phyloP scores from a whole-genome alignment of 164 flowering plant genomes.

The Taxillus chinensis region DNA sequence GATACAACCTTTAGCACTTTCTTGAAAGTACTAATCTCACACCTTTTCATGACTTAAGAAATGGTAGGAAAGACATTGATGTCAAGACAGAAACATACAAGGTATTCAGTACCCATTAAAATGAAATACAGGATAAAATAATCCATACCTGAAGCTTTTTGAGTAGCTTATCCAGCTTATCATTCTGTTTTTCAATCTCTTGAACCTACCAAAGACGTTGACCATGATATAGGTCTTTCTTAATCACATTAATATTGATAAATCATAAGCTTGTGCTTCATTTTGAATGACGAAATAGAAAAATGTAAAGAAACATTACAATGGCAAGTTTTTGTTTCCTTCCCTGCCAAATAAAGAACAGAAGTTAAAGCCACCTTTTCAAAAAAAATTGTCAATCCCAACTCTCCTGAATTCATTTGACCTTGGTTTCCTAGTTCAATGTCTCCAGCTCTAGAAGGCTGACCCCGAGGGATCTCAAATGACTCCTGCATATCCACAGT shows the following conservation, averaged over 20 bases:
- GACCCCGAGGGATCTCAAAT: conserved; percentile 42
- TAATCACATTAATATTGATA: not conserved
- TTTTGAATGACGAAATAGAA: not conserved
- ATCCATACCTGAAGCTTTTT: conserved; percentile 45
- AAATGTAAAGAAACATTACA: not conserved
- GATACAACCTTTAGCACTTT: too few species aligned
- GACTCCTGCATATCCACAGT: conserved; percentile 30
- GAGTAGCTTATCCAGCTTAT: conserved; percentile 38
- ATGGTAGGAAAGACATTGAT: too few species aligned
- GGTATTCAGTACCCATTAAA: too few species aligned
- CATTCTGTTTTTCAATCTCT: conserved; percentile 53
- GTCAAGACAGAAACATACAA: too few species aligned
- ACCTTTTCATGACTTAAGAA: too few species aligned
- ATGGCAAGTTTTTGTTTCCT: not conserved
- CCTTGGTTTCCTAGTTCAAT: conserved; percentile 31
- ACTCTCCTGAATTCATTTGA: conserved; percentile 29
- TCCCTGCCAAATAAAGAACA: not conserved
- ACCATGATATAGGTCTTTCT: not conserved
- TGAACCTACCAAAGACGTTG: conserved; percentile 33
- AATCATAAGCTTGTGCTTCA: not conserved
- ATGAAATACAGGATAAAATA: not conserved
- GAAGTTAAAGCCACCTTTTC: conserved; percentile 27
- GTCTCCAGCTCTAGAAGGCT: conserved; percentile 33
- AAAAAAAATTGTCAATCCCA: conserved; percentile 38
- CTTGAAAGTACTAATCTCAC: too few species aligned